Evolutionary conservation across 768 basidiomycete genomes (phyloP), one percentile per base, ranked within the genome.

Genomic region (Suillus luteus): DNA sequence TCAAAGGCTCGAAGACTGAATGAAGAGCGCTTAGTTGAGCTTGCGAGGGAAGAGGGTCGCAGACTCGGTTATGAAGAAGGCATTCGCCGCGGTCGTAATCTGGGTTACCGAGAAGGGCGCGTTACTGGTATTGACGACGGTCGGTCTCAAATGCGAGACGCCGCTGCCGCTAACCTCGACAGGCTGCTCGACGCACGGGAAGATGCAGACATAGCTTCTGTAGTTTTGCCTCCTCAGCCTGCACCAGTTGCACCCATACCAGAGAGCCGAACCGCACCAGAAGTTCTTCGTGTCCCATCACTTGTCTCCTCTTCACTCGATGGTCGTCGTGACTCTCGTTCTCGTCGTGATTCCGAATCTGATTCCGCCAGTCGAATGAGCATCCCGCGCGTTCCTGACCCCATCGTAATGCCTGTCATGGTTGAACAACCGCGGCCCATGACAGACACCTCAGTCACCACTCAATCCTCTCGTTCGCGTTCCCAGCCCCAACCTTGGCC

Each of bases 21-120:
- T 9, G 80, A 85, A 64, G 79, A 82, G 44, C 77, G 79, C 10
- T 74, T 84, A 9, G 74, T 86, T 38, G 79, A 83, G 2, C 64
- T 75, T 17, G 87, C 87, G 1, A 73, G 82, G 62, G 84, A 87
- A 60, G 82, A 87, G 66, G 87, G 86, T 5, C 71, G 83, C 46
- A 75, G 79, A 27, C 66, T 80, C 12, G 86, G 87, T 6, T 85
- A 81, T 68, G 78, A 79, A 66, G 80, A 85, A 66, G 86, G 86
- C 60, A 81, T 78, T 43, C 71, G 75, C 40, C 69, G 78, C 11
- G 74, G 77, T 5, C 69, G 78, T 41, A 68, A 64, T 41, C 64
- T 80, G 54, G 76, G 69, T 8, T 67, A 69, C 35, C 67, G 72
- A 44, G 75, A 78, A 22, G 71, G 65, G 7, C 69, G 72, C 44